Evolutionary conservation across 495 filamentous ascomycete species (phyloP), one percentile per base, ranked within the genome.

Genomic region (Sporormia fimetaria): DNA sequence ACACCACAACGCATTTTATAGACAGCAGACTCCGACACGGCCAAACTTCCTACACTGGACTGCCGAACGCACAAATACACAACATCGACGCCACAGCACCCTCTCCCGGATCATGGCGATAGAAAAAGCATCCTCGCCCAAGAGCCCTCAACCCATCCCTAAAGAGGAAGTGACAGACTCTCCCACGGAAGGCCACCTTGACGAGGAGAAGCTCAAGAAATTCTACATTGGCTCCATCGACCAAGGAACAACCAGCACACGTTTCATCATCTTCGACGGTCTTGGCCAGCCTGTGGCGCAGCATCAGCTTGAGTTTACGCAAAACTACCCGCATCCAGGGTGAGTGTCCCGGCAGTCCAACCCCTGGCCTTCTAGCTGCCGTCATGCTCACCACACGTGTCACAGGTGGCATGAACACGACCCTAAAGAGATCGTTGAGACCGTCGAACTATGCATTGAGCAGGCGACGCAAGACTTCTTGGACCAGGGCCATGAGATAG

Each of bases 391-490:
- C 52, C 25, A 29, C 2, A 9, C 6, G 8, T 30, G 10, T 25
- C 32, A 41, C 60, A 93, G 87, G 57, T 94, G 87, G 87, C 82
- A 94, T 58, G 88, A 96, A 59, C 88, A 96, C 56, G 83, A 94
- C 52, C 84, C 88, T 6, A 62, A 73, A 29, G 85, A 88, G 55
- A 65, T 96, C 33, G 65, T 93, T 15, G 63, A 65, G 34, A 86
- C 85, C 3, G 87, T 92, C 11, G 75, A 83, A 52, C 70, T 71
- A 33, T 96, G 88, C 65, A 87, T 94, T 40, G 82, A 90, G 44
- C 71, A 75, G 51, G 85, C 86, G 1, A 79, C 81, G 54, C 72
- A 75, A 51, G 62, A 74, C 18, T 94, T 94, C 63, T 58, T 74
- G 12, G 68, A 73, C 27, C 63, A 76, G 28, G 88, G 88, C 29